Evolutionary conservation across 441 rosid genomes (phyloP).

Genomic region (Isatis lusitanica): DNA sequence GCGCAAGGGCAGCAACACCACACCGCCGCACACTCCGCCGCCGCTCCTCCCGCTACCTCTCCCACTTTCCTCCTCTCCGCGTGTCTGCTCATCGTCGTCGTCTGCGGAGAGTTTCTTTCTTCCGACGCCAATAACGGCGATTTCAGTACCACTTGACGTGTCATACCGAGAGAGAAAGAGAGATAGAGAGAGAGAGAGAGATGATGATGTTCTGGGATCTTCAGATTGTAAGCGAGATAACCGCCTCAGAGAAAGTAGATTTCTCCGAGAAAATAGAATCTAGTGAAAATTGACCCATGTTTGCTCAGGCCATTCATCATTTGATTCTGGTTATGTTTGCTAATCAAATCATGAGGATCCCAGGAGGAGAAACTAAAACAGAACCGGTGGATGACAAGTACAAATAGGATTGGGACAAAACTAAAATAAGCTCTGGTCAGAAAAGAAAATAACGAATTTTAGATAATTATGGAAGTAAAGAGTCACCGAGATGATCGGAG

Average conservation of each 20-base stretch:
- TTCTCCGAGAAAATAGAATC: slow-evolving; percentile 27
- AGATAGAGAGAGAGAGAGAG: not conserved
- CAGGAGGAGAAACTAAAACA: not conserved
- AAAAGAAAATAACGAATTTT: slow-evolving; percentile 15
- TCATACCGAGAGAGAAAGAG: slow-evolving; percentile 32
- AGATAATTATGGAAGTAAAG: not conserved
- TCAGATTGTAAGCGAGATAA: slow-evolving; percentile 22
- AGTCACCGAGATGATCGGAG: slow-evolving; percentile 16
- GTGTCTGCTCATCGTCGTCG: slow-evolving; percentile 4
- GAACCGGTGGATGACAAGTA: not conserved
- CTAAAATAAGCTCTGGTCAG: slow-evolving; percentile 25
- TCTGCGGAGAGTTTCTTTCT: slow-evolving; percentile 13
- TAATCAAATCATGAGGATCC: slow-evolving; percentile 24
- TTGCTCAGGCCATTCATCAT: slow-evolving; percentile 30
- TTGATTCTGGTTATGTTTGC: slow-evolving; percentile 25
- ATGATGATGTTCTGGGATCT: slow-evolving; percentile 3
- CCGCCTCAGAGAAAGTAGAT: slow-evolving; percentile 31
- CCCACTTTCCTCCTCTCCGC: slow-evolving; percentile 38
- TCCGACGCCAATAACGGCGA: slow-evolving; percentile 32
- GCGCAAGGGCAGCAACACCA: slow-evolving; percentile 79
- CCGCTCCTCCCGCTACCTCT: slow-evolving; percentile 69
- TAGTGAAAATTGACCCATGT: slow-evolving; percentile 26
- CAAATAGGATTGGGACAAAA: slow-evolving; percentile 11
- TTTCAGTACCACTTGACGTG: slow-evolving; percentile 26
- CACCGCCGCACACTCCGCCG: slow-evolving; percentile 77